Conservation (phyloP, 371 early-diverging fungal genomes). For the Mortierella sp. region DNA sequence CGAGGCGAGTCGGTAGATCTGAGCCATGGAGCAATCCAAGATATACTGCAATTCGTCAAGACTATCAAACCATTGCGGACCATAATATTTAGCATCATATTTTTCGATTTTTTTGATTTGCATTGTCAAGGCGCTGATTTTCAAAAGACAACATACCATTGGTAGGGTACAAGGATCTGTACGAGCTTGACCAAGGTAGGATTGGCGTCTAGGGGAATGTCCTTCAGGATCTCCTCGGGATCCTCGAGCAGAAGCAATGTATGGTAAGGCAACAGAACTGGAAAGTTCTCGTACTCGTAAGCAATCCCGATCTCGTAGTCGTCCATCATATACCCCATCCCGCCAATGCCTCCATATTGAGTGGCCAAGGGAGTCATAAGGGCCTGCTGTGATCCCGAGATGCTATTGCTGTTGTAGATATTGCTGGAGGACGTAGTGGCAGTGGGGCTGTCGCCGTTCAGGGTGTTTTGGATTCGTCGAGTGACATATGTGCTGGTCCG, state of each 20-base stretch:
- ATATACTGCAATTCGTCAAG: conserved; percentile 85
- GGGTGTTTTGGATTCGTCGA: conserved; percentile 18
- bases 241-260: conserved; percentile 87
- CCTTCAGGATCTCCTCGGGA: conserved; percentile 84
- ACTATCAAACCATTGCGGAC: conserved; percentile 60
- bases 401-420: conserved; percentile 4
- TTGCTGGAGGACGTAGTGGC: conserved; percentile 13
- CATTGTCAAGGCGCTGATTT: background rate
- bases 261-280: conserved; percentile 88
- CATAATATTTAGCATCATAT: no score
- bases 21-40: conserved; percentile 91
- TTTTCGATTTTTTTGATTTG: no score
- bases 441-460: conserved; percentile 22
- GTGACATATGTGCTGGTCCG: conserved; percentile 25
- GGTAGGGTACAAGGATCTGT: conserved; percentile 90
- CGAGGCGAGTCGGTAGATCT: conserved; percentile 88
- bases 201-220: conserved; percentile 85
- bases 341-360: conserved; percentile 37
- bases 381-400: conserved; percentile 34
- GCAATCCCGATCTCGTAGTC: conserved; percentile 63
- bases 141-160: conserved; percentile 63
- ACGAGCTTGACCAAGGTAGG: conserved; percentile 88
- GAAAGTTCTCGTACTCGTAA: conserved; percentile 76
- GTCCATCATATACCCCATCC: conserved; percentile 48
- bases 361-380: conserved; percentile 38